phyloP scores from a whole-genome alignment of 768 basidiomycete species.

The Amanita pseudoporphyria region DNA sequence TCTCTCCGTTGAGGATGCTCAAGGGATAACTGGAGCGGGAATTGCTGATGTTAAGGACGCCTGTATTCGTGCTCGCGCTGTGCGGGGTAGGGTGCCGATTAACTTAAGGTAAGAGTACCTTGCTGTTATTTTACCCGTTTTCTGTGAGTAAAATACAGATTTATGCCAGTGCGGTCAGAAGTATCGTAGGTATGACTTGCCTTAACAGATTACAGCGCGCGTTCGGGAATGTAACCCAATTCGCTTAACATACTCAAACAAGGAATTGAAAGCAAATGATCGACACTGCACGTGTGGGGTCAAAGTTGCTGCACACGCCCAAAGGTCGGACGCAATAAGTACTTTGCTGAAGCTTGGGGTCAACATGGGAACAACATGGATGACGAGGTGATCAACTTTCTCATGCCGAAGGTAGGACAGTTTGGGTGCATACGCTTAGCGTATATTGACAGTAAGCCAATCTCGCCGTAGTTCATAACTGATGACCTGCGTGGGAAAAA shows the following conservation, averaged over 20 bases:
- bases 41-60: slow-evolving; percentile 48
- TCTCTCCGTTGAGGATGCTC: slow-evolving; percentile 39
- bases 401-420: slow-evolving; percentile 19
- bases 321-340: slow-evolving; percentile 20
- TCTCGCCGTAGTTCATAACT: too few relatives aligned
- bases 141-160: slow-evolving; percentile 25
- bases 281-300: slow-evolving; percentile 42
- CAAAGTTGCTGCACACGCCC: slow-evolving; percentile 51
- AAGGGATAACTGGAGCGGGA: slow-evolving; percentile 49
- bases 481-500: neutral
- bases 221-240: slow-evolving; percentile 34
- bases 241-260: slow-evolving; percentile 23
- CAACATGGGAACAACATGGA: slow-evolving; percentile 35
- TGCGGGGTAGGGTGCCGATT: slow-evolving; percentile 59
- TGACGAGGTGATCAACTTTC: slow-evolving; percentile 20
- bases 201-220: slow-evolving; percentile 40
- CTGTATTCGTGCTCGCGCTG: slow-evolving; percentile 37
- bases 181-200: neutral
- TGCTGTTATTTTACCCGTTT: slow-evolving; percentile 5
- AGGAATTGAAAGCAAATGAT: slow-evolving; percentile 42
- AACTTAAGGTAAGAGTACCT: slow-evolving; percentile 42
- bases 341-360: slow-evolving; percentile 30
- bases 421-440: slow-evolving; percentile 53
- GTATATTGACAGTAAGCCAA: slow-evolving; percentile 21
- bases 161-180: slow-evolving; percentile 33